Conservation (phyloP, 768 basidiomycete species). For the Trametes coccinea region DNA sequence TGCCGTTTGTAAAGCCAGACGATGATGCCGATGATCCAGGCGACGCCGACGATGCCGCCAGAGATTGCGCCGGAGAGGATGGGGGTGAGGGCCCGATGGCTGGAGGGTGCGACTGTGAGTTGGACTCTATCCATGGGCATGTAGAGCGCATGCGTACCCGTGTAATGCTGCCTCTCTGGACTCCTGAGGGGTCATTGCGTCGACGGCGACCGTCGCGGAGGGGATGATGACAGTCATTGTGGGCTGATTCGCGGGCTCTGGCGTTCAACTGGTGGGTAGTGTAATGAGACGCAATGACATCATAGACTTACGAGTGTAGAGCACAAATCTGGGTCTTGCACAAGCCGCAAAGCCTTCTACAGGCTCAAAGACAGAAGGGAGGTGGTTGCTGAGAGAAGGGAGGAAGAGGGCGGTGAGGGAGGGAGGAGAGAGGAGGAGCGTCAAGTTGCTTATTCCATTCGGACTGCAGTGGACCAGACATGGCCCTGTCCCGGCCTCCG, state of each 20-base stretch:
- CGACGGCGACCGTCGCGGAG: conserved; percentile 2
- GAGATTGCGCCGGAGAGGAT: conserved; percentile 62
- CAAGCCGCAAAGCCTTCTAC: too few relatives aligned
- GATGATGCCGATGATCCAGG: conserved; percentile 55
- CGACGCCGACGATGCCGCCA: conserved; percentile 50
- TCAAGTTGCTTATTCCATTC: too few relatives aligned
- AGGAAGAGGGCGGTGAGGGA: not conserved
- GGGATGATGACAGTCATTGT: conserved; percentile 16
- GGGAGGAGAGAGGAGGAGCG: too few relatives aligned
- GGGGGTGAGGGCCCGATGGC: conserved; percentile 57
- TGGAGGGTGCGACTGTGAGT: conserved; percentile 23
- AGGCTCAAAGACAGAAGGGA: too few relatives aligned
- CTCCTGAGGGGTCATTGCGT: conserved; percentile 17
- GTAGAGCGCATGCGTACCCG: conserved; percentile 13
- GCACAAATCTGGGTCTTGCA: too few relatives aligned
- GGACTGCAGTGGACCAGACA: too few relatives aligned
- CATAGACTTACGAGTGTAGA: not conserved
- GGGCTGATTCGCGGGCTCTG: not conserved
- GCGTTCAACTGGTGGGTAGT: not conserved
- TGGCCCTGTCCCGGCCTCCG: too few relatives aligned
- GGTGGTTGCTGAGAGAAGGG: too few relatives aligned
- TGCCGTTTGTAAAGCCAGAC: conserved; percentile 58
- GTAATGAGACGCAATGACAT: not conserved
- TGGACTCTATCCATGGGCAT: not conserved
- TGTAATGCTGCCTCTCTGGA: conserved; percentile 19